These are phyloP conservation scores for Modicella reniformis DNA, from an alignment of 371 early-diverging fungal genomes.

Conservation along the genomic window DNA sequence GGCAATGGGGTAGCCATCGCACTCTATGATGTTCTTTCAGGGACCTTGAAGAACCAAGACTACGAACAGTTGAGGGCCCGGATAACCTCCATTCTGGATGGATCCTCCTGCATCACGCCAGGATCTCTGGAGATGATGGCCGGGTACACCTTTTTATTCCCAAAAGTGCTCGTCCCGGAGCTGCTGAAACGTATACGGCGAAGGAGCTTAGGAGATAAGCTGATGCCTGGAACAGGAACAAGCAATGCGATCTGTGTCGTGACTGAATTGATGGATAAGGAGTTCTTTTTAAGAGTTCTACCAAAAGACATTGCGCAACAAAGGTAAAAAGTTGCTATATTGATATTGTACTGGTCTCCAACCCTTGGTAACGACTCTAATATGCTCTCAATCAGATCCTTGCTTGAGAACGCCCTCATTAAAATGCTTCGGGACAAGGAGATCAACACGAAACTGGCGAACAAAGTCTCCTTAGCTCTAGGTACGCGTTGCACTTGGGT, in stretches of 20 bases:
- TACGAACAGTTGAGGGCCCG: background rate
- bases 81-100: conserved; percentile 10
- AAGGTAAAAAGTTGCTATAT: conserved; percentile 2
- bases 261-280: conserved; percentile 6
- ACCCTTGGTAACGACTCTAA: too few species aligned
- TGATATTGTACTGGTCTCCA: too few species aligned
- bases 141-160: conserved; percentile 1
- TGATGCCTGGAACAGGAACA: background rate
- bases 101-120: background rate
- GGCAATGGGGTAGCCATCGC: conserved; percentile 9
- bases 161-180: conserved; percentile 6
- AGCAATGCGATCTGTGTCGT: conserved; percentile 22
- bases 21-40: background rate
- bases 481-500: too few species aligned
- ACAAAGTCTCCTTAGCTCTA: too few species aligned
- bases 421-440: too few species aligned
- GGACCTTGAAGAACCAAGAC: conserved; percentile 6
- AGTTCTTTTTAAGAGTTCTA: conserved; percentile 12
- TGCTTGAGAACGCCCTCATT: too few species aligned
- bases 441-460: too few species aligned
- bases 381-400: too few species aligned
- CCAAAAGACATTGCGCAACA: background rate
- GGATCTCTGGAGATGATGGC: conserved; percentile 15
- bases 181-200: background rate
- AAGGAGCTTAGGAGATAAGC: background rate